Percentiles rank a stretch among this genome's conserved stretches.
Conservation (phyloP, 208 protist genomes). For the Trypanosoma conorhini region DNA sequence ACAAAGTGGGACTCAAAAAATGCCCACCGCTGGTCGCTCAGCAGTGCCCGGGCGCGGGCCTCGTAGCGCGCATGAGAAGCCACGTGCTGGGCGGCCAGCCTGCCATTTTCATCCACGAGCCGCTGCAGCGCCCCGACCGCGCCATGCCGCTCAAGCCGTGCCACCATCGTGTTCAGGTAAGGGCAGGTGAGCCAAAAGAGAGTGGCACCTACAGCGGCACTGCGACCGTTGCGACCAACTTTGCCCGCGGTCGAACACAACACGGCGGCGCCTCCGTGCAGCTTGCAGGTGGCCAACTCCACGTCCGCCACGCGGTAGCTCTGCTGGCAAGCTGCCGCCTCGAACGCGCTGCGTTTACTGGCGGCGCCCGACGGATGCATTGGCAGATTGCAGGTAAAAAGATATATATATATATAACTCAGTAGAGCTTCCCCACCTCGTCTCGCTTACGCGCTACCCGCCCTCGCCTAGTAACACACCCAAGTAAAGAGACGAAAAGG, state of each 20-base stretch:
- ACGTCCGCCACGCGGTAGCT: constrained; percentile 66
- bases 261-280: constrained; percentile 54
- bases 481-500: neutral
- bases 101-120: constrained; percentile 30
- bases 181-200: constrained; percentile 87
- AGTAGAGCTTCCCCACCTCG: no score
- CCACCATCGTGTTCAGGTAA: constrained; percentile 74
- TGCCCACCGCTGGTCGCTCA: constrained; percentile 48
- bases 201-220: constrained; percentile 75
- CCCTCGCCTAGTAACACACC: no score
- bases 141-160: constrained; percentile 67
- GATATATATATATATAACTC: neutral
- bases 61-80: constrained; percentile 61
- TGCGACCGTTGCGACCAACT: constrained; percentile 58
- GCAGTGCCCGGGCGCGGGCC: constrained; percentile 36
- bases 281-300: constrained; percentile 53
- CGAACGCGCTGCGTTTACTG: constrained; percentile 37
- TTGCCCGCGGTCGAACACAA: constrained; percentile 83
- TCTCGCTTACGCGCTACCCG: no score
- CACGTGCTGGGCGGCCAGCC: constrained; percentile 36
- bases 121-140: constrained; percentile 40
- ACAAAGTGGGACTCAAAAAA: constrained; percentile 78
- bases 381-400: neutral
- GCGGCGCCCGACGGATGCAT: neutral
- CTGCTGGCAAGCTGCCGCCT: constrained; percentile 53